Percentiles rank a stretch among this genome's conserved stretches.
Evolutionary conservation across 129 eudicot genomes (phyloP).

Genomic region (Calendula officinalis): DNA sequence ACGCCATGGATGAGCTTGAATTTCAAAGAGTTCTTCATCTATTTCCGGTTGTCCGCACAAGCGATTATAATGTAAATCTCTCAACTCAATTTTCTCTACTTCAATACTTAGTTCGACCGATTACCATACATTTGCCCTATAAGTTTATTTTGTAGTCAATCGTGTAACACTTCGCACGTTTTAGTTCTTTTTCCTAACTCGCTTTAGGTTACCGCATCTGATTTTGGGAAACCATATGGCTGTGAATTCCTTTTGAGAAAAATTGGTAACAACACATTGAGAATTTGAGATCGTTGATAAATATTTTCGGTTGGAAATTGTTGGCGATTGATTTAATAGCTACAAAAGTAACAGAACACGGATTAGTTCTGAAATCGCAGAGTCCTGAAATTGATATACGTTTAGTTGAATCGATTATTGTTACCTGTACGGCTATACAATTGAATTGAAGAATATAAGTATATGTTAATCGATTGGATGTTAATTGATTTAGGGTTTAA

Average conservation of each 20-base stretch:
- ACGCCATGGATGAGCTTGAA: slow-evolving; percentile 39
- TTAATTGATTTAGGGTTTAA: background rate
- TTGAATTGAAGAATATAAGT: background rate
- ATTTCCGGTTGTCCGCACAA: slow-evolving; percentile 44
- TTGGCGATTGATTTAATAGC: background rate
- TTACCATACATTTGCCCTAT: too few relatives aligned
- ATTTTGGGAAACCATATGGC: too few relatives aligned
- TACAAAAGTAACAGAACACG: background rate
- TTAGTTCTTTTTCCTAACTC: too few relatives aligned
- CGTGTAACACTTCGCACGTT: too few relatives aligned
- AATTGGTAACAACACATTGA: too few relatives aligned
- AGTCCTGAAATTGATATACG: background rate
- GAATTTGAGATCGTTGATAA: too few relatives aligned
- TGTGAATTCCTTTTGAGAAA: too few relatives aligned
- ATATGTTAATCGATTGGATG: background rate
- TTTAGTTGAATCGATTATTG: slow-evolving; percentile 1
- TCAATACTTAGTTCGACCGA: background rate
- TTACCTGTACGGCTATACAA: background rate
- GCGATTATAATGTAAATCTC: slow-evolving; percentile 39
- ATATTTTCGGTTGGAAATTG: background rate
- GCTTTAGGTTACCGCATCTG: too few relatives aligned
- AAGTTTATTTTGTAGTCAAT: too few relatives aligned
- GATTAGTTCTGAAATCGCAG: background rate
- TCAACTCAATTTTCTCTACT: background rate
- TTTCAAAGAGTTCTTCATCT: slow-evolving; percentile 43